Percentiles rank a stretch among this genome's conserved stretches.
Conservation (phyloP, 2,329 filamentous ascomycete genomes). For the Sporothrix brasiliensis region DNA sequence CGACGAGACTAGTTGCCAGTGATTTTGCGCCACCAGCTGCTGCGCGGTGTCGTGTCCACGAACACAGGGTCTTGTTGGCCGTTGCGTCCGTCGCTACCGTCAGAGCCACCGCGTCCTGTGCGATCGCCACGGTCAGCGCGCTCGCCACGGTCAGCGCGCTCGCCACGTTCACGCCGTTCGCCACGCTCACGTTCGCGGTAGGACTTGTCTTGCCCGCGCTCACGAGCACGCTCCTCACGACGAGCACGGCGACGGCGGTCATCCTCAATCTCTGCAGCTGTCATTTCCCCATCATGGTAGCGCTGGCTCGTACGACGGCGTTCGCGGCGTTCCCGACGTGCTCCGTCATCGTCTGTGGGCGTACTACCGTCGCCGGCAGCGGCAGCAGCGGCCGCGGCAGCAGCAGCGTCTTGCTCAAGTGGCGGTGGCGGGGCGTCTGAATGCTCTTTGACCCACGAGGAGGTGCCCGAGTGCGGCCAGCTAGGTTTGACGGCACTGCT, state of each 20-base stretch:
- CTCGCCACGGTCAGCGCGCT: conserved; percentile 36
- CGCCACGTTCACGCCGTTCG: conserved; percentile 30
- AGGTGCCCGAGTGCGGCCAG: conserved; percentile 67
- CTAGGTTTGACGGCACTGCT: conserved; percentile 41
- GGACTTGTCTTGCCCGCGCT: conserved; percentile 21
- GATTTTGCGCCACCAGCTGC: conserved; percentile 64
- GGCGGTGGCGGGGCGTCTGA: conserved; percentile 64
- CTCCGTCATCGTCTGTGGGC: conserved; percentile 50
- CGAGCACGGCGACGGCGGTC: conserved; percentile 40
- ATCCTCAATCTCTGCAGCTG: conserved; percentile 41
- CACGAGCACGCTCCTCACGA: conserved; percentile 41
- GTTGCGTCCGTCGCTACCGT: conserved; percentile 45
- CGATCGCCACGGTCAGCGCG: conserved; percentile 39
- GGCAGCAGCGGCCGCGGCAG: conserved; percentile 37
- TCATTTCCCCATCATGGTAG: conserved; percentile 47
- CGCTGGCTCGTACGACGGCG: conserved; percentile 50
- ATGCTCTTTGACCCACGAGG: conserved; percentile 68
- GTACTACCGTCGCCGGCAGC: conserved; percentile 39
- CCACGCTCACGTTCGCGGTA: conserved; percentile 29
- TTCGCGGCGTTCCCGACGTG: conserved; percentile 55
- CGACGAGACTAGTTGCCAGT: conserved; percentile 40
- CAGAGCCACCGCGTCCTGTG: conserved; percentile 38
- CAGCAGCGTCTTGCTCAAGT: conserved; percentile 40
- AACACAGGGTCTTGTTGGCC: conserved; percentile 48
- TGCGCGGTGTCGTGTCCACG: conserved; percentile 54